Conservation (phyloP, 257 asterid species). For the Nicotiana attenuata region DNA sequence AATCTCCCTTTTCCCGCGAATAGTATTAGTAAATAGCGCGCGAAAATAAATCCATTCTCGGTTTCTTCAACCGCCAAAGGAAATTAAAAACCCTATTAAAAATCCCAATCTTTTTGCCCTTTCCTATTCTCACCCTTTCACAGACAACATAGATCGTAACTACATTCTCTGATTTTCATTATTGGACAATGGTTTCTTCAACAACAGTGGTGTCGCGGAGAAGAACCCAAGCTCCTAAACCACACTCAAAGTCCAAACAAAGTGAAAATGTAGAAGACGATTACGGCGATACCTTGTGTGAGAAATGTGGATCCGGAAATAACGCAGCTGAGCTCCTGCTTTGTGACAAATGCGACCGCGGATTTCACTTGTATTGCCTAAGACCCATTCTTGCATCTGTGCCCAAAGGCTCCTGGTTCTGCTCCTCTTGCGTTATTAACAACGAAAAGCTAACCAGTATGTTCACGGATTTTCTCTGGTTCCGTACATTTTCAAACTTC, state of each 20-base stretch:
- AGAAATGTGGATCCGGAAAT: slow-evolving; percentile 74
- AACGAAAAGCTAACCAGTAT: slow-evolving; percentile 28
- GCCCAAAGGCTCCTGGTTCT: slow-evolving; percentile 80
- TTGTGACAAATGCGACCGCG: slow-evolving; percentile 78
- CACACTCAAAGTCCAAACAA: slow-evolving; percentile 26
- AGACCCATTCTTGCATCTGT: slow-evolving; percentile 65
- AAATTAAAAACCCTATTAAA: not conserved
- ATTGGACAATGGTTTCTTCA: slow-evolving; percentile 23
- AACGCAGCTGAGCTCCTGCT: slow-evolving; percentile 58
- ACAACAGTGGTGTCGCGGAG: slow-evolving; percentile 27
- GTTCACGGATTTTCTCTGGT: slow-evolving; percentile 13
- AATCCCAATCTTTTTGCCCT: not conserved
- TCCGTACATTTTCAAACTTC: too few relatives aligned
- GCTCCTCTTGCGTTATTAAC: slow-evolving; percentile 50
- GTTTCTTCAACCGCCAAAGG: not conserved
- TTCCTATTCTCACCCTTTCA: not conserved
- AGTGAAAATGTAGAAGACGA: slow-evolving; percentile 16
- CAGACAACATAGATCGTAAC: not conserved
- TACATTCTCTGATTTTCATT: not conserved
- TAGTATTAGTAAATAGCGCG: not conserved
- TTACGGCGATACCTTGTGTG: slow-evolving; percentile 45
- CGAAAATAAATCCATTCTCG: not conserved
- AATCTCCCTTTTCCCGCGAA: slow-evolving; percentile 17
- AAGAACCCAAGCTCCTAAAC: slow-evolving; percentile 63
- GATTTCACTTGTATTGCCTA: slow-evolving; percentile 73